Evolutionary conservation across 192 early-diverging fungal species (phyloP), one percentile per base, ranked within the genome.

Genomic region (Backusella luteola): DNA sequence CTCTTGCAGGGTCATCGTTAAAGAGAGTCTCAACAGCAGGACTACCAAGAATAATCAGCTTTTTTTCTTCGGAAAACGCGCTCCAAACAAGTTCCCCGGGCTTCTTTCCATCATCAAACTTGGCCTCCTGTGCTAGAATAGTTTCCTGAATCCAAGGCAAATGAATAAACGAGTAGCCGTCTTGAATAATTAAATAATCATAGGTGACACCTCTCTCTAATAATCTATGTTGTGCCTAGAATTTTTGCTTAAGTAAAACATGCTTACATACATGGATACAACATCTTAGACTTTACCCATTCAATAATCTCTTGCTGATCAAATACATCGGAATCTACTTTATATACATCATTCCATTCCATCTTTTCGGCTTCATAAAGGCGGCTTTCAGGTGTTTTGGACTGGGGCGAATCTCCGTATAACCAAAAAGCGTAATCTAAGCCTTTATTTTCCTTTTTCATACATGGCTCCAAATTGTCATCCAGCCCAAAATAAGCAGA

Each of bases 391-490:
- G 63, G 76, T 56, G 70, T 75, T 19, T 34, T 32, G 6, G 76
- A 12, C 12, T 34, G 17, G 4, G 76, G 69, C 6, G 21, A 15
- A 29, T 34, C 53, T 21, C 69, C 76, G 76, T 81, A 71, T n/a
- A 86, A 77, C 69, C 85, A 84, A 59, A 87, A 86, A 26, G 78
- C 79, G 73, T 87, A 85, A 46, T 82, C 77, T 36, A 87, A 77
- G 23, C 66, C 52, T 32, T 71, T 26, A 49, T 76, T 77, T 70
- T 85, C 73, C 38, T 79, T 34, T 12, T 77, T 59, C 53, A 81
- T 85, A 72, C 84, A 86, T 14, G 86, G 88, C 53, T 81, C 66
- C 17, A 89, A 67, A 73, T 87, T 89, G 73, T 89, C 77, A 14
- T 78, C 59, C 44, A 89, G 81, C 26, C 86, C 86, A 82, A 89